These are phyloP conservation scores for Aspergillus bombycis DNA, from an alignment of 2,329 filamentous ascomycete genomes.

Conservation along the genomic window DNA sequence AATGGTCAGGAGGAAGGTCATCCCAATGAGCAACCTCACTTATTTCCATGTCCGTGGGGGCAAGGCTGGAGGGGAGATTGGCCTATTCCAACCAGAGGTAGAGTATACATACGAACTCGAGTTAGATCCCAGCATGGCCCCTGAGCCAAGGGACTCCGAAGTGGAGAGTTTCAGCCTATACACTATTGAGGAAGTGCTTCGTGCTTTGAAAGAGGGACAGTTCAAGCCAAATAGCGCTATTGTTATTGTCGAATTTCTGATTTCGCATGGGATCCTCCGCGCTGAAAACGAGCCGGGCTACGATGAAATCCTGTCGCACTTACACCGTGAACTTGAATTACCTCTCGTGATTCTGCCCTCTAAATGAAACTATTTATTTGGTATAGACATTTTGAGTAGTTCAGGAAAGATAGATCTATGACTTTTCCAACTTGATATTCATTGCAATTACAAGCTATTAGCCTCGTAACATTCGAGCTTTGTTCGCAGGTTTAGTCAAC, in stretches of 20 bases:
- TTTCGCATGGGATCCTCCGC: conserved; percentile 35
- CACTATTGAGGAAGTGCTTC: conserved; percentile 28
- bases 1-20: background rate
- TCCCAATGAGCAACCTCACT: background rate
- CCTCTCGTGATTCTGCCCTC: background rate
- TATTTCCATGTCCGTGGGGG: conserved; percentile 15
- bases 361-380: too few species aligned
- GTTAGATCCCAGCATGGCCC: conserved; percentile 25
- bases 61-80: conserved; percentile 12
- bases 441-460: background rate
- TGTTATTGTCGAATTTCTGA: conserved; percentile 38
- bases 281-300: conserved; percentile 32
- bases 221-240: conserved; percentile 38
- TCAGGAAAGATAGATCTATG: too few species aligned
- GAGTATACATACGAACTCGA: conserved; percentile 40
- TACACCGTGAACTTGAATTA: conserved; percentile 27
- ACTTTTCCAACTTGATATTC: too few species aligned
- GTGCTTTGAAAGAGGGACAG: conserved; percentile 26
- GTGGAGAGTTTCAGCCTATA: conserved; percentile 34
- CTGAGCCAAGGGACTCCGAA: conserved; percentile 32
- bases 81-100: conserved; percentile 32
- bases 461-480: too few species aligned
- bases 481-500: too few species aligned
- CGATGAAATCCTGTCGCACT: conserved; percentile 32
- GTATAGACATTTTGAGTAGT: too few species aligned